Percentiles rank a stretch among this genome's conserved stretches.
Conservation (phyloP, 768 basidiomycete genomes). For the Lactifluus subvellereus region DNA sequence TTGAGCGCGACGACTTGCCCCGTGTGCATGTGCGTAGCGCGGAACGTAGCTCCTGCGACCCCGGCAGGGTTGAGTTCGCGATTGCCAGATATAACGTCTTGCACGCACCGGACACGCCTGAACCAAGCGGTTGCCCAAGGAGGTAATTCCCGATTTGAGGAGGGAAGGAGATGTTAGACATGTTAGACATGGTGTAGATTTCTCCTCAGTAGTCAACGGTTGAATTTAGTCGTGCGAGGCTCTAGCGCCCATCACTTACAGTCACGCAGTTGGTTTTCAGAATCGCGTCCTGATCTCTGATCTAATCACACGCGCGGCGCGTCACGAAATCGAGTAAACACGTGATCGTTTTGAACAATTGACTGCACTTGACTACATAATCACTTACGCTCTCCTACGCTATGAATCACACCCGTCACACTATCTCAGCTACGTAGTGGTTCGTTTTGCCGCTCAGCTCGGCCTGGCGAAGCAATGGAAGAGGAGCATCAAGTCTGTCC, state of each 20-base stretch:
- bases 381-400: neutral
- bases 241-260: neutral
- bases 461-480: slow-evolving; percentile 49
- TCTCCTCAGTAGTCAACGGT: neutral
- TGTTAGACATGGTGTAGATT: slow-evolving; percentile 2
- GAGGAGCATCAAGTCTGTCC: slow-evolving; percentile 66
- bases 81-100: neutral
- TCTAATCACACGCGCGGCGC: too few species aligned
- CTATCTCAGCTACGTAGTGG: slow-evolving; percentile 32
- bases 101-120: slow-evolving; percentile 63
- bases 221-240: neutral
- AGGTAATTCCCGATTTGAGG: slow-evolving; percentile 53
- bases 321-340: neutral
- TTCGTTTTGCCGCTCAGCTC: slow-evolving; percentile 50
- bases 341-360: neutral
- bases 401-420: neutral
- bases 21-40: slow-evolving; percentile 52
- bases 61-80: neutral
- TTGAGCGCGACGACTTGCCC: slow-evolving; percentile 65
- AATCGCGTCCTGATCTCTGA: neutral
- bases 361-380: too few species aligned
- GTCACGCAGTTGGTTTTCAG: neutral
- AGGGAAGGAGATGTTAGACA: slow-evolving; percentile 27
- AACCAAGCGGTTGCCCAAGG: slow-evolving; percentile 54
- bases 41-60: slow-evolving; percentile 63